Evolutionary conservation across 2,329 filamentous ascomycete species (phyloP).

Genomic region (Colletotrichum australisinense): DNA sequence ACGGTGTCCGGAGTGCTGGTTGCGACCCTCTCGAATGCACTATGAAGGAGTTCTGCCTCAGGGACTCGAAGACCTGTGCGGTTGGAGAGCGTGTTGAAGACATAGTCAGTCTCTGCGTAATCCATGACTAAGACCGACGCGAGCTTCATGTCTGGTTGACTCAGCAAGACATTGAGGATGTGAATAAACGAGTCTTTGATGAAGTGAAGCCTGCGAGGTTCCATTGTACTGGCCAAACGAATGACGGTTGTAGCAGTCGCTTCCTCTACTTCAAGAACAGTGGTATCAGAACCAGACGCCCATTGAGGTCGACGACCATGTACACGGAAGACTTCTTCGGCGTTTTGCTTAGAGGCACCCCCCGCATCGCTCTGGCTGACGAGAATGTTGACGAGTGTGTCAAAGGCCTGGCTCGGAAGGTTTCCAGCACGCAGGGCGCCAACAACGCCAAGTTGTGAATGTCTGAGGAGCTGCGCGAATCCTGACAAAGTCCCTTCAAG

Average conservation of each 20-base stretch:
- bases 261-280: conserved; percentile 7
- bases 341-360: neutral
- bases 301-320: conserved; percentile 14
- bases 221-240: conserved; percentile 19
- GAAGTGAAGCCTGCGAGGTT: conserved; percentile 17
- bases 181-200: conserved; percentile 20
- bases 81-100: conserved; percentile 7
- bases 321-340: conserved; percentile 13
- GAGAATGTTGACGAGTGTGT: conserved; percentile 37
- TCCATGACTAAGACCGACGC: conserved; percentile 5
- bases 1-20: neutral
- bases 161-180: conserved; percentile 1
- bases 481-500: conserved; percentile 31
- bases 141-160: neutral
- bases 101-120: conserved; percentile 8
- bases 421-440: conserved; percentile 23
- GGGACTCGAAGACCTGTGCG: neutral
- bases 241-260: neutral
- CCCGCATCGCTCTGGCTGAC: neutral
- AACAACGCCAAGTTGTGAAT: conserved; percentile 42
- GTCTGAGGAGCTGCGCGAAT: conserved; percentile 35
- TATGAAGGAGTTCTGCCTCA: conserved; percentile 22
- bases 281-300: conserved; percentile 1
- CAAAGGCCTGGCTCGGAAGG: conserved; percentile 15
- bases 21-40: conserved; percentile 20